Evolutionary conservation across 441 rosid species (phyloP), one percentile per base, ranked within the genome.

Genomic region (Croton laevigatus): DNA sequence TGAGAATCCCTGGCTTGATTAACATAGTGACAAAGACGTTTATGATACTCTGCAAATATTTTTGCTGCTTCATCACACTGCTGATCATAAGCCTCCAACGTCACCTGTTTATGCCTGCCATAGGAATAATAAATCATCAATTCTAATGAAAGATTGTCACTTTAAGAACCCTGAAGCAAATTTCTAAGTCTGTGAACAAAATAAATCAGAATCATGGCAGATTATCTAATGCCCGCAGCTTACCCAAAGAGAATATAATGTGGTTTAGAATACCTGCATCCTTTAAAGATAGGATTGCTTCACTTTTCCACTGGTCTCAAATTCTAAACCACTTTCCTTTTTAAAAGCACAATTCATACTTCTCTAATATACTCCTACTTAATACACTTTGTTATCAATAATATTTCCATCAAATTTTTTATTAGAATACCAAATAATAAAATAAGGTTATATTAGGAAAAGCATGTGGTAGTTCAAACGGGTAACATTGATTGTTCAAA

Each of bases 61-160:
- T 88, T 89, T 57, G 90, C 94, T 65, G 97, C 98, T 71, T 94
- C 98, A 64, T 90, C 97, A 61, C 97, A 87, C 71, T 94, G 98
- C 73, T 89, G 90, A 79, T 94, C 90, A 80, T 88, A 94, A 52
- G 97, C 86, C 76, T 91, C 98, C 82, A 94, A 74, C 89, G 86
- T 81, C 66, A 85, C 90, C 83, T 89, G 98, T 70, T 87, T 91
- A 78, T 94, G 98, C 88, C 95, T 91, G 84, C 72, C 78, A 66
- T 17, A 71, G 27, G 71, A 65, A 32, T 57, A 71, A 27, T 55
- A 70, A 71, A 49, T 46, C 19, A 48, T 61, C 63, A 71, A 27
- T 32, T 62, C 60, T 16, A 57, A 52, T 19, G 17, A 61, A 72
- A 65, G 19, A 52, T 65, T 22, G 11, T 37, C 48, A 45, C 40